Evolutionary conservation across 2,329 filamentous ascomycete species (phyloP), one percentile per base, ranked within the genome.

Genomic region (Juglanconis oblonga): DNA sequence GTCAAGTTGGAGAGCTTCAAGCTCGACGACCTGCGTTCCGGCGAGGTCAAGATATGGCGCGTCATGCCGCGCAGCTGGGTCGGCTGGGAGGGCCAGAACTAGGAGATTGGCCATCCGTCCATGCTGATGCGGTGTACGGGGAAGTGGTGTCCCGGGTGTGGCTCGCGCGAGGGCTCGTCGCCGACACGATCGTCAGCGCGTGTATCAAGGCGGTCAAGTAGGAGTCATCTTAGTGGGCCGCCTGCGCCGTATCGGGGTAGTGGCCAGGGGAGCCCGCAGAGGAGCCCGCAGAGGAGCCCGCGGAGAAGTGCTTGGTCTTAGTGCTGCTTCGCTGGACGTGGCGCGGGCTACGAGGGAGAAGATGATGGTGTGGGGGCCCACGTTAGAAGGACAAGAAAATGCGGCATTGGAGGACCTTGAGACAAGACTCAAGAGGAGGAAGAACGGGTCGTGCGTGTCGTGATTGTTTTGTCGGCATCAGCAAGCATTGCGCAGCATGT

Each of bases 1-100:
- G 88, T 96, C 57, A 95, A 96, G 79, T 79, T 91, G 63, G 94
- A 98, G 80, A 96, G 92, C 76, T 98, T 94, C 77, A 91, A 93
- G 77, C 82, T 99, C 63, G 92, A 93, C 49, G 95, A 99, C 77
- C 71, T 99, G 72, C 84, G 91, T 71, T 94, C 89, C 74, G 95
- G 95, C 17, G 95, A 99, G 77, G 93, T 97, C 68, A 94, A 95
- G 79, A 92, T 99, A 63, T 99, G 95, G 95, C 86, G 95, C 59
- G 90, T 97, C 50, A 96, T 98, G 86, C 90, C 91, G 44, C 84
- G 91, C 68, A 88, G 84, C 71, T 99, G 93, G 92, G 87, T 98
- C 55, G 92, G 93, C 31, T 98, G 94, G 95, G 88, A 87, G 69
- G 79, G 79, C 66, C 76, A 79, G 74, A 80, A 82, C 67, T 86